Conservation (phyloP, 2,329 filamentous ascomycete genomes). For the Atkinsonella texensis region DNA sequence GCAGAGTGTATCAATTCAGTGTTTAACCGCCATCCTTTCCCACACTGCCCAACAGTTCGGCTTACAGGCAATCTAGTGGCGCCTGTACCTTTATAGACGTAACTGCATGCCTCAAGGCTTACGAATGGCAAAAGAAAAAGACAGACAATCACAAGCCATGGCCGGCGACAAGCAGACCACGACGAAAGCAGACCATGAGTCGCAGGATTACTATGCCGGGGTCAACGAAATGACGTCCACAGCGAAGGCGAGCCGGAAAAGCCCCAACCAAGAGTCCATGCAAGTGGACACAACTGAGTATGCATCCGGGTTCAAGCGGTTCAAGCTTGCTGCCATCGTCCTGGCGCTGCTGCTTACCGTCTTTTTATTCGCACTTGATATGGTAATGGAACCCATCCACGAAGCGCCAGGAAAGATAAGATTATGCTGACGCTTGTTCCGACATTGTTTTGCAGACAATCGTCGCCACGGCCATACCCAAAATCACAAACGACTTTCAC, state of each 20-base stretch:
- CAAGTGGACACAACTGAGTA: not conserved
- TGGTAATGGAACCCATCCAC: not conserved
- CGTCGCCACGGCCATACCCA: constrained; percentile 40
- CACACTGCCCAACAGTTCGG: no score
- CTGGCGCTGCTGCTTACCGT: not conserved
- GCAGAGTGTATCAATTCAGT: not conserved
- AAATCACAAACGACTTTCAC: constrained; percentile 43
- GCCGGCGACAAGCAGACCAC: not conserved
- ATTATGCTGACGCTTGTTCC: not conserved
- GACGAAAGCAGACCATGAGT: not conserved
- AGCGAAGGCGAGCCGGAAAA: not conserved
- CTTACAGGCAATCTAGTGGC: not conserved
- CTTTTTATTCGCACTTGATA: not conserved
- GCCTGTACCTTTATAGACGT: not conserved
- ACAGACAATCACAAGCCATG: not conserved
- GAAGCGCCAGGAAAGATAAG: not conserved
- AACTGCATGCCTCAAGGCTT: not conserved
- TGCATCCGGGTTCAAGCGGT: not conserved
- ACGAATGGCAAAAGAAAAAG: not conserved
- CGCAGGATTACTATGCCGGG: not conserved
- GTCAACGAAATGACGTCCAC: not conserved
- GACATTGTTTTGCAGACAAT: constrained; percentile 27
- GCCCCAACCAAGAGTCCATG: not conserved
- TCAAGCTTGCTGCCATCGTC: not conserved
- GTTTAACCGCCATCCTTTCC: no score